Evolutionary conservation across 441 rosid species (phyloP).

Genomic region (Gossypium lobatum): DNA sequence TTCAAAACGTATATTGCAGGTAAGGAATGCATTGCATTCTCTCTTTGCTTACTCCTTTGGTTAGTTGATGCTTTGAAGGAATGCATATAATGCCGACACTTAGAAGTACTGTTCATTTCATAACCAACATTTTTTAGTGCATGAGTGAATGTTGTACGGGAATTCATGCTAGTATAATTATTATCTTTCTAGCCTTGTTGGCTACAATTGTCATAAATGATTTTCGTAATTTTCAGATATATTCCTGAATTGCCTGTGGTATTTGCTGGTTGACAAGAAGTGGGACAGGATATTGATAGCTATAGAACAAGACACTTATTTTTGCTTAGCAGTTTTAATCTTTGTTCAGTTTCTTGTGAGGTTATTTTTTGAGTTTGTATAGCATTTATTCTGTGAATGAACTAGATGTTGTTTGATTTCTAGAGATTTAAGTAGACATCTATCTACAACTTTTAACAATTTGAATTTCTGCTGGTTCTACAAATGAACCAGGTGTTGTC

Average conservation of each 20-base stretch:
- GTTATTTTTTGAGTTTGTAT: not conserved
- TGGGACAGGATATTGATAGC: not conserved
- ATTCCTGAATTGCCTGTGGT: not conserved
- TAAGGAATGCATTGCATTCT: slow-evolving; percentile 18
- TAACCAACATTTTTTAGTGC: not conserved
- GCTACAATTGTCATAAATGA: not conserved
- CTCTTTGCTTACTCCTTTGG: not conserved
- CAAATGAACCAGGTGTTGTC: not conserved
- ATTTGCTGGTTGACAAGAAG: not conserved
- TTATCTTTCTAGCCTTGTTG: not conserved
- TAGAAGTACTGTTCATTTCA: not conserved
- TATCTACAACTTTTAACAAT: not conserved
- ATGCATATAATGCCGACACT: not conserved
- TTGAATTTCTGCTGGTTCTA: slow-evolving; percentile 28
- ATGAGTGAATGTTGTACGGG: not conserved
- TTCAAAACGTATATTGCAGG: slow-evolving; percentile 92
- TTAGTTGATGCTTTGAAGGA: not conserved
- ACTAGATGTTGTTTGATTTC: not conserved
- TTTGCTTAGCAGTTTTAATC: not conserved
- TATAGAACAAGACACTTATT: not conserved
- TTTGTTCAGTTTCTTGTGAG: not conserved
- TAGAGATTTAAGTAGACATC: slow-evolving; percentile 2
- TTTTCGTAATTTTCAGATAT: not conserved
- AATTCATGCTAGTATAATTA: not conserved
- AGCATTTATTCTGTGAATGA: not conserved